Conservation (phyloP, 1,284 basidiomycete species). For the Chalciporus sp. region DNA sequence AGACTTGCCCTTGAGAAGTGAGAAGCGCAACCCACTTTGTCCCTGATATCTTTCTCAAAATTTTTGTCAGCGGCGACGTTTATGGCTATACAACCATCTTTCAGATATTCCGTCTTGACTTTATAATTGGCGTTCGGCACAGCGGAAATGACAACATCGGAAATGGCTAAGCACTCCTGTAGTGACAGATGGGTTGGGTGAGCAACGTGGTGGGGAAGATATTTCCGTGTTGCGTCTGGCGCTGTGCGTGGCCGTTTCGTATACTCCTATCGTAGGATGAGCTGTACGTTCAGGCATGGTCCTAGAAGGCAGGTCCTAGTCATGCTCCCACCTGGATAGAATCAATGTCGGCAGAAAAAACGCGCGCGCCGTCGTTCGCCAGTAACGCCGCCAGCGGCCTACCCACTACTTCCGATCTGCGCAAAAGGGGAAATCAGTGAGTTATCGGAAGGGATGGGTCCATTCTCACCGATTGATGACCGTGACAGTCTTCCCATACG, state of each 20-base stretch:
- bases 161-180: constrained; percentile 77
- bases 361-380: constrained; percentile 94
- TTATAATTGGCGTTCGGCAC: constrained; percentile 90
- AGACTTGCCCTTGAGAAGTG: background rate
- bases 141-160: constrained; percentile 90
- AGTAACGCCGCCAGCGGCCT: constrained; percentile 92
- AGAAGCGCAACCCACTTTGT: constrained; percentile 63
- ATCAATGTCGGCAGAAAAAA: constrained; percentile 94
- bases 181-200: constrained; percentile 67
- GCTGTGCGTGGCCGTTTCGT: constrained; percentile 77
- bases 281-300: background rate
- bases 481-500: constrained; percentile 91
- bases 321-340: constrained; percentile 70
- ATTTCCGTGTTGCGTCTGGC: constrained; percentile 48
- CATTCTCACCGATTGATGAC: constrained; percentile 85
- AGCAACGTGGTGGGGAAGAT: constrained; percentile 85
- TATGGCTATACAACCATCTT: constrained; percentile 91
- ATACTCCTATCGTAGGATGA: constrained; percentile 61
- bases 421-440: constrained; percentile 3
- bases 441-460: background rate
- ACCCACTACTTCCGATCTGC: constrained; percentile 94
- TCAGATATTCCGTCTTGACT: constrained; percentile 85
- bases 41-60: constrained; percentile 91
- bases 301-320: background rate
- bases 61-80: constrained; percentile 98